A percentile compares a stretch with the other conserved stretches of the same genome.
phyloP scores from a whole-genome alignment of 1,139 yeast species.

The Suhomyces bribrorum region DNA sequence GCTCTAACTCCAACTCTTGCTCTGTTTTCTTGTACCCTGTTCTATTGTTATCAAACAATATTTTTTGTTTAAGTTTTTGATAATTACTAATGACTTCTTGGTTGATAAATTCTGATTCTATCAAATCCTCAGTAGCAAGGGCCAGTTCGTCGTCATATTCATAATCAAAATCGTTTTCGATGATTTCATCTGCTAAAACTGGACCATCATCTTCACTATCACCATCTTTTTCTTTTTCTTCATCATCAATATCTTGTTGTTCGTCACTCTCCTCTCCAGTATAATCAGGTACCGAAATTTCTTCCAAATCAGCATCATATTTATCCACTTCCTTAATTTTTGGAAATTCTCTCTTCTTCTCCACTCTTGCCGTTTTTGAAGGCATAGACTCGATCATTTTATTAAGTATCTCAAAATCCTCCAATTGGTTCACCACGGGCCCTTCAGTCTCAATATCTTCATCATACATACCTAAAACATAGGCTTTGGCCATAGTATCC shows the following conservation, averaged over 20 bases:
- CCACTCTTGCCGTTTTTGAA: conserved; percentile 3
- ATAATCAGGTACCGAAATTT: conserved; percentile 26
- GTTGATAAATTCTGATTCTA: conserved; percentile 36
- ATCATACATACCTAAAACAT: conserved; percentile 59
- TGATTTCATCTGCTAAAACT: conserved; percentile 37
- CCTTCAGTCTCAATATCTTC: conserved; percentile 61
- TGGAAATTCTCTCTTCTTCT: conserved; percentile 10
- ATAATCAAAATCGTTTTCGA: conserved; percentile 34
- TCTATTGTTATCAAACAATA: conserved; percentile 41
- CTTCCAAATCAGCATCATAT: conserved; percentile 22
- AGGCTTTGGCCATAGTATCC: conserved; percentile 63
- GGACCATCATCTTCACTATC: conserved; percentile 45
- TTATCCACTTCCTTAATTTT: conserved; percentile 14
- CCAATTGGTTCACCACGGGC: conserved; percentile 53
- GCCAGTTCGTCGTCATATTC: conserved; percentile 24
- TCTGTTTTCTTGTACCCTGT: conserved; percentile 52
- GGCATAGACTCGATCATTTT: conserved; percentile 44
- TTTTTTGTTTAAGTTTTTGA: conserved; percentile 54
- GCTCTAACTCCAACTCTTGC: conserved; percentile 62
- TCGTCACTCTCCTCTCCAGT: conserved; percentile 40
- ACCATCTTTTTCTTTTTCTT: conserved; percentile 24
- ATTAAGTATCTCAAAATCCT: conserved; percentile 58
- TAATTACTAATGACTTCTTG: conserved; percentile 57
- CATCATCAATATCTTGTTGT: conserved; percentile 14
- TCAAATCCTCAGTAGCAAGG: conserved; percentile 3